Conservation (phyloP, 345 rosid genomes). For the Brassica napus region Da-Ae NC_063439.1:17057501-17058000, state of each 20-base stretch:
- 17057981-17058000: not conserved
- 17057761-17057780: not conserved
- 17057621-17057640: not conserved
- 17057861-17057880: not conserved
- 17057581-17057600: not conserved
- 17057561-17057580: not conserved
- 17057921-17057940: not conserved
- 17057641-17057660: not conserved
- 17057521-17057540: not conserved
- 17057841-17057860: too few relatives aligned
- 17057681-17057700: not conserved
- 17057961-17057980: not conserved
- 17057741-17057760: not conserved
- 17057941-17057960: not conserved
- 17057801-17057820: not conserved
- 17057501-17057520: not conserved
- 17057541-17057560: not conserved
- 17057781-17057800: too few relatives aligned
- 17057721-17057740: not conserved
- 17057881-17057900: not conserved
- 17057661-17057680: not conserved
- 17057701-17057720: not conserved
- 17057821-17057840: not conserved
- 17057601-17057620: not conserved
- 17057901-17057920: not conserved